phyloP scores from a whole-genome alignment of 2,329 filamentous ascomycete species.

The Microdochium bolleyi region DNA sequence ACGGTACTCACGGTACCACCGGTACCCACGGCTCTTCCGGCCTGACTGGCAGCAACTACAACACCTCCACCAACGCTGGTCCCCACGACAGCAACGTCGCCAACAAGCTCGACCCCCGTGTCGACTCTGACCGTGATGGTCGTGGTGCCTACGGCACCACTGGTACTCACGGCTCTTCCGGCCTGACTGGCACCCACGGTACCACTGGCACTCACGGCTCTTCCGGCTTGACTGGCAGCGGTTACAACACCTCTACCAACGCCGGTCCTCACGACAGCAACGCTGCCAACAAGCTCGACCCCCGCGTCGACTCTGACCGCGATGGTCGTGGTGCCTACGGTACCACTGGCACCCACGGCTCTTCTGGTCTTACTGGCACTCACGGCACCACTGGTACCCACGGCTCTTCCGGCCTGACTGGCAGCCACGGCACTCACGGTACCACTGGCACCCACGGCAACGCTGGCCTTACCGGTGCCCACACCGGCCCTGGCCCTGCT shows the following conservation, averaged over 20 bases:
- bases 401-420: conserved; percentile 12
- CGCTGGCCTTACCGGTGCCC: conserved; percentile 17
- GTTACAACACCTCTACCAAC: conserved; percentile 10
- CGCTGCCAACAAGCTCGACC: conserved; percentile 42
- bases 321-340: conserved; percentile 12
- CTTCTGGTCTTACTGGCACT: conserved; percentile 20
- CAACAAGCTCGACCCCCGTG: conserved; percentile 45
- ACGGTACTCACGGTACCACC: conserved; percentile 13
- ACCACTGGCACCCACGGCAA: conserved; percentile 25
- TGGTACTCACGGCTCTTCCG: conserved; percentile 13
- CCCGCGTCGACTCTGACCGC: conserved; percentile 37
- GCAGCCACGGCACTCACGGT: conserved; percentile 8
- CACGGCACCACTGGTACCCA: conserved; percentile 11
- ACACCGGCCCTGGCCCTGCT: conserved; percentile 24
- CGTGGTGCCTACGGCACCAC: conserved; percentile 17
- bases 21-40: conserved; percentile 14
- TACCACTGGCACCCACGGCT: conserved; percentile 9
- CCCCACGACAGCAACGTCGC: conserved; percentile 36
- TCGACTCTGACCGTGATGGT: conserved; percentile 41
- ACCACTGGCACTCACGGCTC: conserved; percentile 18
- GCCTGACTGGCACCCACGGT: conserved; percentile 6
- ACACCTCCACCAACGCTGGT: conserved; percentile 24
- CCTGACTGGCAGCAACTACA: conserved; percentile 5
- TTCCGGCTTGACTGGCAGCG: conserved; percentile 12
- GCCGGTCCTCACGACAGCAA: conserved; percentile 15